Evolutionary conservation across 257 asterid genomes (phyloP).

Genomic region (Mitragyna speciosa): DNA sequence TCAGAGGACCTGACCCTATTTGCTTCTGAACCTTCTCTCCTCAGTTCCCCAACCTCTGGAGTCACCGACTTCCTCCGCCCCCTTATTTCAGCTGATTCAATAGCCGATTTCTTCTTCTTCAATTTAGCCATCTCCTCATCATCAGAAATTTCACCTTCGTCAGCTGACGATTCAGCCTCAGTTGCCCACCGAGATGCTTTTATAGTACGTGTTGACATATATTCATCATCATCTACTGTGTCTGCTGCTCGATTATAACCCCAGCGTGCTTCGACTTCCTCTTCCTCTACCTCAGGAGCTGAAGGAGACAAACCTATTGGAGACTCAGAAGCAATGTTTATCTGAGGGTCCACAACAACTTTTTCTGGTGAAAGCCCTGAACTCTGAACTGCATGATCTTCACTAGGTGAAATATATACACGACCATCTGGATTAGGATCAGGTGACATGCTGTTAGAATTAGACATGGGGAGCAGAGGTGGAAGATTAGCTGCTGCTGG

Average conservation of each 20-base stretch:
- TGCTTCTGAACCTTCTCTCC: slow-evolving; percentile 54
- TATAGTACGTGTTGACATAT: slow-evolving; percentile 49
- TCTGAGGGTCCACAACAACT: slow-evolving; percentile 24
- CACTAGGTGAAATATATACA: slow-evolving; percentile 26
- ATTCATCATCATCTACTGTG: slow-evolving; percentile 43
- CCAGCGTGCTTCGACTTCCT: slow-evolving; percentile 28
- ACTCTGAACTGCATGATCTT: slow-evolving; percentile 23
- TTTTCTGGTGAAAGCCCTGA: slow-evolving; percentile 36
- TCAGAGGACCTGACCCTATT: slow-evolving; percentile 54
- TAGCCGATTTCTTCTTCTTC: slow-evolving; percentile 38
- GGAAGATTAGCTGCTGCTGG: slow-evolving; percentile 30
- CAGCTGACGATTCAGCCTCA: slow-evolving; percentile 67
- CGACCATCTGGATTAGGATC: slow-evolving; percentile 23
- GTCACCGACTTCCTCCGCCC: slow-evolving; percentile 46
- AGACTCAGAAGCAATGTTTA: slow-evolving; percentile 26
- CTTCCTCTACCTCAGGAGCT: slow-evolving; percentile 12
- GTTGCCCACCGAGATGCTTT: slow-evolving; percentile 83
- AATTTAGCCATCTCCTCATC: slow-evolving; percentile 39
- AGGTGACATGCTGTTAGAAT: slow-evolving; percentile 29
- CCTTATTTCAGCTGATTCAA: slow-evolving; percentile 46
- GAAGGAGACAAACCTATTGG: slow-evolving; percentile 35
- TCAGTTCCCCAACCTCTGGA: slow-evolving; percentile 59
- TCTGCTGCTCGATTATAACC: slow-evolving; percentile 25
- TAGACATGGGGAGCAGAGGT: slow-evolving; percentile 34
- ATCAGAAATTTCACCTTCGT: slow-evolving; percentile 69